Base-by-base conservation (phyloP, 2,329 filamentous ascomycete species). In the Xylaria sp. region DNA sequence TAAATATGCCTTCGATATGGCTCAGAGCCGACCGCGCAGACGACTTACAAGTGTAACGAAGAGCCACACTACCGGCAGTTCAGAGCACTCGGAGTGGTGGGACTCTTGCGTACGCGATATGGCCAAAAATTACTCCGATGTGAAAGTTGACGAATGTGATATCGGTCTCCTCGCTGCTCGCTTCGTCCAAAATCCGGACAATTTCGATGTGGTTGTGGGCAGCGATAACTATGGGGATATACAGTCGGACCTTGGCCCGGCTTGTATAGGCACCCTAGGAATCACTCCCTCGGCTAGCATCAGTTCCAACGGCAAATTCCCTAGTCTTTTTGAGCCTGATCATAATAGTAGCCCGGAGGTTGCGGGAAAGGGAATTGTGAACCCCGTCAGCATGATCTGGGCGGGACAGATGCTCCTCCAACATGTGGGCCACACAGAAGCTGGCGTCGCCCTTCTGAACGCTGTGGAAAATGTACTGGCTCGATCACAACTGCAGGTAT, bases 381-480 rank as follows among this genome's bases (percentile, higher is more conserved):
- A 87, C 67, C 84, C 85, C 0, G 78, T 88, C 0, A 85, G 81
- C 5, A 86, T 85, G 5, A 87, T 88, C 70, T 89, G 86, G 87
- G 86, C 85, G 0, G 85, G 83, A 0, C 84, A 85, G 4, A 87
- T 88, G 76, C 84, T 90, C 82, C 76, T 88, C 10, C 74, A 79
- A 47, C 87, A 85, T 80, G 70, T 88, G n/a, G 85, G 85, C 0
- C 75, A 85, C 59, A 77, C 80, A 39, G 75, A 79, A 2, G 84
- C 83, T 0, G 82, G 84, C 0, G 79, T 82, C 59, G 73, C 74
- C 49, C 60, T 72, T 9, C 60, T 72, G 2, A 60, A 44, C 35
- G 67, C 70, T 1, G 66, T 72, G 19, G 70, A 72, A 60, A 64
- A 59, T 6, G 71, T 72, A 10, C 61, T 74, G 11, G 69, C 59